A percentile compares a stretch with the other conserved stretches of the same genome.
Conservation (phyloP, 2,329 filamentous ascomycete genomes). For the Thermoascus crustaceus region DNA sequence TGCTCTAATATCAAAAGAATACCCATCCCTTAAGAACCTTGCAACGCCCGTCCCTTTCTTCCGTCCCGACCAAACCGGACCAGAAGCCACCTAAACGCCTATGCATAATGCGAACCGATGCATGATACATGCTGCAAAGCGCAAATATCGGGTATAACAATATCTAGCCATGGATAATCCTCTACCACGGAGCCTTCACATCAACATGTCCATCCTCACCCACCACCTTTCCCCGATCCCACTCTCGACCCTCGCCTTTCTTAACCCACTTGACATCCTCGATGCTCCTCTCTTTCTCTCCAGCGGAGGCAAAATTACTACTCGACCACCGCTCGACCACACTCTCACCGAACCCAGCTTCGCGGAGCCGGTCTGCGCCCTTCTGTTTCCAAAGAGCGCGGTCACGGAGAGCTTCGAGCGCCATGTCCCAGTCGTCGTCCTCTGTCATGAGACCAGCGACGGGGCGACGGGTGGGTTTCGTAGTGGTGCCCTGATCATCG, state of each 20-base stretch:
- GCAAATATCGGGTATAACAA: too few relatives aligned
- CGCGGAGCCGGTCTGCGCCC: slow-evolving; percentile 66
- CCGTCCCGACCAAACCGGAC: too few relatives aligned
- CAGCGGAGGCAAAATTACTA: slow-evolving; percentile 46
- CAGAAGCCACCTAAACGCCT: too few relatives aligned
- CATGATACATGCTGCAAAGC: too few relatives aligned
- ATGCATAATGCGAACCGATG: too few relatives aligned
- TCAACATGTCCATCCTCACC: slow-evolving; percentile 48
- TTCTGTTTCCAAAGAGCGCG: slow-evolving; percentile 68
- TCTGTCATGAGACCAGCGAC: slow-evolving; percentile 38
- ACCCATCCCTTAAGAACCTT: too few relatives aligned
- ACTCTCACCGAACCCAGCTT: slow-evolving; percentile 69
- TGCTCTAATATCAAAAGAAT: too few relatives aligned
- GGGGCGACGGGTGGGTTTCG: slow-evolving; percentile 34
- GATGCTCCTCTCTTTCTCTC: slow-evolving; percentile 48
- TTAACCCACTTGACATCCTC: slow-evolving; percentile 66
- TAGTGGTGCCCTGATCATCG: slow-evolving; percentile 54
- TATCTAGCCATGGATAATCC: too few relatives aligned
- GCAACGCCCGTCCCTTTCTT: too few relatives aligned
- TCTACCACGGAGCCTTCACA: slow-evolving; percentile 42
- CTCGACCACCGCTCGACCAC: slow-evolving; percentile 66
- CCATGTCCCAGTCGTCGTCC: slow-evolving; percentile 68
- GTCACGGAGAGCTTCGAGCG: slow-evolving; percentile 69
- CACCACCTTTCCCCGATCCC: slow-evolving; percentile 57
- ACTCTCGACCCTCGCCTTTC: slow-evolving; percentile 58